phyloP scores from a whole-genome alignment of 2,329 filamentous ascomycete genomes.

The Periglandula ipomoeae region DNA sequence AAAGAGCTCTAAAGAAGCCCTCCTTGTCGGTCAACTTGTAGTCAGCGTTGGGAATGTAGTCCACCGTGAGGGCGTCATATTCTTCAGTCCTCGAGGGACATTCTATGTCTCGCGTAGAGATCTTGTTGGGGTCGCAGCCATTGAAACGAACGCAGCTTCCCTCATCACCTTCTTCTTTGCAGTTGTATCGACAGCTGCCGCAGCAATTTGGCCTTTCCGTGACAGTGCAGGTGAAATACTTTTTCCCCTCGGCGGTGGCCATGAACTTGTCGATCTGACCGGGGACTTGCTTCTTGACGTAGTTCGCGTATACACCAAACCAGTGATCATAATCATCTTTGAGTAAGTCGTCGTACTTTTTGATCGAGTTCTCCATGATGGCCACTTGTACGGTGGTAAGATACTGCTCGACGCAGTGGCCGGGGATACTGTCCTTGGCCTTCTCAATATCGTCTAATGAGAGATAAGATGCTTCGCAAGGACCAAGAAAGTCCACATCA shows the following conservation, averaged over 20 bases:
- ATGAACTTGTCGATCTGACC: slow-evolving; percentile 10
- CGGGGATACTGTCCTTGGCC: background rate
- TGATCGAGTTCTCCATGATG: slow-evolving; percentile 4
- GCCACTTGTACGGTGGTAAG: slow-evolving; percentile 2
- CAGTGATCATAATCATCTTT: slow-evolving; percentile 11
- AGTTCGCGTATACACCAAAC: slow-evolving; percentile 6
- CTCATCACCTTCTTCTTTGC: background rate
- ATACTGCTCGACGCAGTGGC: slow-evolving; percentile 4
- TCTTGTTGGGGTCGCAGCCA: slow-evolving; percentile 1
- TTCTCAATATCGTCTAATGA: slow-evolving; percentile 1
- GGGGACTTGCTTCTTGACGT: slow-evolving; percentile 6
- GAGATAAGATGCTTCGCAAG: background rate
- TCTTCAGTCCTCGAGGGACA: background rate
- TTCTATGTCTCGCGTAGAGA: background rate
- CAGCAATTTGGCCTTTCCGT: slow-evolving; percentile 5
- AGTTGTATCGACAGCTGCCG: slow-evolving; percentile 1
- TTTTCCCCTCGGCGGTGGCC: slow-evolving; percentile 4
- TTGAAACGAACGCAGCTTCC: background rate
- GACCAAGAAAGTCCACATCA: background rate
- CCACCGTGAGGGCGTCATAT: background rate
- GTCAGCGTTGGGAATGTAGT: slow-evolving; percentile 9
- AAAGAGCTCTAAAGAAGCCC: slow-evolving; percentile 12
- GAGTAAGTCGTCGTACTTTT: slow-evolving; percentile 9
- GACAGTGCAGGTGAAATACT: slow-evolving; percentile 11
- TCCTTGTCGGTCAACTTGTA: slow-evolving; percentile 12